Evolutionary conservation across 306 rosid species (phyloP), one percentile per base, ranked within the genome.

Genomic region (Betula pendula): DNA sequence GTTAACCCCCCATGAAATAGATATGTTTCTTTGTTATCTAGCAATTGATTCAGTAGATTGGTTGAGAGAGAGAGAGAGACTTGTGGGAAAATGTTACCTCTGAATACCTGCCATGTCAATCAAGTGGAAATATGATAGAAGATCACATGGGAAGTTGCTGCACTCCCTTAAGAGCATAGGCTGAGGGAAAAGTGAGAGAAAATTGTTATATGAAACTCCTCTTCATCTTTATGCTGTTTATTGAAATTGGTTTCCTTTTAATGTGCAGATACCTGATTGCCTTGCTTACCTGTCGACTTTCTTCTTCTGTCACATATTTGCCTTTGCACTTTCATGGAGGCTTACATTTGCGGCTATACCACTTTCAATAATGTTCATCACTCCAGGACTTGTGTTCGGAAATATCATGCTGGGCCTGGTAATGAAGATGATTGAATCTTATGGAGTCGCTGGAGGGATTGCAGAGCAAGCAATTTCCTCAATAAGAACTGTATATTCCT

Each of bases 391-490:
- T 24, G 73, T 86, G 33, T 92, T 92, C 5, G 96, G 98, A 59
- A 89, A 87, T 67, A 84, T 89, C 69, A 80, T 94, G 93, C 81
- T 92, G 91, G 95, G 89, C 58, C 80, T 85, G 19, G 80, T 78
- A 79, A 87, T 92, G 93, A 90, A 94, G 81, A 89, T 89, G 87
- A 94, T 94, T n/a, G 96, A 83, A 67, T 89, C 97, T 65, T 92
- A 94, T 73, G 97, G 92, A 20, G 92, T 94, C 73, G 93, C 96
- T 1, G 92, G 97, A 70, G 96, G 91, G 62, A 84, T 94, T 60
- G 96, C 92, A 59, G 96, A 92, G 72, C 98, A 94, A 84, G 91
- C 97, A 74, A 87, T 94, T 77, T 92, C 96, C 75, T 92, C 97
- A 27, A 78, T 90, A 81, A 87, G 96, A 81, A 90, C 97, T 20